Evolutionary conservation across 192 early-diverging fungal species (phyloP).

Genomic region (Coemansia sp.): DNA sequence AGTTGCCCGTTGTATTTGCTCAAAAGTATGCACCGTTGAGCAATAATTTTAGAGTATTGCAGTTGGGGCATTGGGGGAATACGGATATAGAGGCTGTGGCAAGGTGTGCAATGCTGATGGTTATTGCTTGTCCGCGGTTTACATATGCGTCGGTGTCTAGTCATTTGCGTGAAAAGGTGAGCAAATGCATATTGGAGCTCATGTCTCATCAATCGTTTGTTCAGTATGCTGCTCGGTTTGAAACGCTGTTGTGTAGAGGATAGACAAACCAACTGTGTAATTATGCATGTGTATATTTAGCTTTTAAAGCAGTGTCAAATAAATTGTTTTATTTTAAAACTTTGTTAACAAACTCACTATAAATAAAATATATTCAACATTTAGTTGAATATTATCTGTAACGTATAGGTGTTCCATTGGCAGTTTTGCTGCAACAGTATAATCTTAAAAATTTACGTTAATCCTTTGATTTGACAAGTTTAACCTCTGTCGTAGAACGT

Average conservation of each 20-base stretch:
- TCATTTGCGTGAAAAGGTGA: not conserved
- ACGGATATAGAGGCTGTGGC: not conserved
- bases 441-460: not conserved
- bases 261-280: not conserved
- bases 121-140: slow-evolving; percentile 18
- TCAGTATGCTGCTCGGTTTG: not conserved
- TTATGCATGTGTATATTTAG: not conserved
- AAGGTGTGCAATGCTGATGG: slow-evolving; percentile 16
- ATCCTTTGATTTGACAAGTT: not conserved
- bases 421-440: too few species aligned
- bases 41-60: slow-evolving; percentile 1
- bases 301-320: not conserved
- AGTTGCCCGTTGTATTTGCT: not conserved
- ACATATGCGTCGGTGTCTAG: not conserved
- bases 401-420: not conserved
- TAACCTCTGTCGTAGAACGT: not conserved
- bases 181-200: not conserved
- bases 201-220: not conserved
- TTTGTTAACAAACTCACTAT: not conserved
- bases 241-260: not conserved
- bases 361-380: not conserved
- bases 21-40: not conserved
- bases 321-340: not conserved
- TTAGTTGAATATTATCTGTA: not conserved
- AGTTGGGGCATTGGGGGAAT: slow-evolving; percentile 1